Evolutionary conservation across 1,284 basidiomycete species (phyloP), one percentile per base, ranked within the genome.

Genomic region (Rhodotorula sp.): DNA sequence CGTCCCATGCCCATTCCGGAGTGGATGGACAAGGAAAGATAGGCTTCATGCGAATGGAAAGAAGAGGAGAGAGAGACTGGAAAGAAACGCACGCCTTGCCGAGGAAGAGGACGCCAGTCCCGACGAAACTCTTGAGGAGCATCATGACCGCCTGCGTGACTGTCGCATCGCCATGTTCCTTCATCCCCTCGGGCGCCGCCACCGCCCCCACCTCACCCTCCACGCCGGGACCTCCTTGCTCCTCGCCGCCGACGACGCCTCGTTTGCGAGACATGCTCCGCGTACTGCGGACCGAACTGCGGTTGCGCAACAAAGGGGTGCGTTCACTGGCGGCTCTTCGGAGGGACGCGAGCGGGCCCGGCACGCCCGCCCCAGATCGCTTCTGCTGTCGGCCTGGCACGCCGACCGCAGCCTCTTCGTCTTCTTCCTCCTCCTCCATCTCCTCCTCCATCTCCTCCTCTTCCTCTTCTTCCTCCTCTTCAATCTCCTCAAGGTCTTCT

Each of bases 71-170:
- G 10, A 26, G 28, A 38, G 31, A 23, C 8, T 3, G 34, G 23
- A 52, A 43, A 43, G 26, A 49, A 14, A 84, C 89, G 79, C 80
- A 89, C 86, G 90, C 95, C 83, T 94, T 97, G 69, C 93, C 97
- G 63, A 99, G 86, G 84, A 99, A 99, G 38, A 99, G 82, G 18
- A 99, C 89, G 48, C 95, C 95, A 15, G 95, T 99, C 28, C 95
- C 95, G 63, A 99, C 89, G 79, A 99, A 99, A 0, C 92, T 90
- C 82, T 99, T 98, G 72, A 97, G 83, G 68, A 97, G 82, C 93
- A 97, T 95, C 58, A 97, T 83, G 18, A 93, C 87, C 14, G 93
- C 93, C 80, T 97, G 92, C 1, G 89, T 87, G 12, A 93, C 88
- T 14, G 89, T 91, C 10, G 93, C 93, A 73, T 92, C 92, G 3